phyloP scores from a whole-genome alignment of 345 rosid species.

The Hypericum perforatum region DNA sequence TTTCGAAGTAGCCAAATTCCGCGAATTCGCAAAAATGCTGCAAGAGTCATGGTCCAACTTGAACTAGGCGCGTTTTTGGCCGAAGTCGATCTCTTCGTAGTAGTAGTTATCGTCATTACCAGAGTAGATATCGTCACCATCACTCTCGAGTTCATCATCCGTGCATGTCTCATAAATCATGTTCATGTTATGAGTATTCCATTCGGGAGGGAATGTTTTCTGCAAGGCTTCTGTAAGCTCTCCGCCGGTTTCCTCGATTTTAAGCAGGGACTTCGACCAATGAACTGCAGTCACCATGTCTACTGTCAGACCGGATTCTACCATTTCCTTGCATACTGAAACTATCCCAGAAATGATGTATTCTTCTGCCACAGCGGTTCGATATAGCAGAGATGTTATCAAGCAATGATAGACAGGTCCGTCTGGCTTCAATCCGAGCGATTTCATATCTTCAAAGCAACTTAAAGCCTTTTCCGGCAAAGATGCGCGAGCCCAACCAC shows the following conservation, averaged over 20 bases:
- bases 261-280: conserved; percentile 76
- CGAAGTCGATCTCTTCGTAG: no score
- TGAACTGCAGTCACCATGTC: conserved; percentile 96
- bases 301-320: conserved; percentile 53
- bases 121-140: not conserved
- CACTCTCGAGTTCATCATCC: conserved; percentile 21
- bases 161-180: conserved; percentile 25
- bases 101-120: not conserved
- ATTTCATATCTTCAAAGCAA: conserved; percentile 81
- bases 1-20: no score
- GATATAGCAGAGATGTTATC: conserved; percentile 66
- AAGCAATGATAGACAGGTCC: conserved; percentile 87
- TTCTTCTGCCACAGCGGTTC: conserved; percentile 78
- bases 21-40: no score
- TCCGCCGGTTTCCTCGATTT: conserved; percentile 84
- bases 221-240: conserved; percentile 84
- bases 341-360: conserved; percentile 49
- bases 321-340: conserved; percentile 66
- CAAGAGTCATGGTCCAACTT: no score
- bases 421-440: conserved; percentile 66
- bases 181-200: conserved; percentile 41
- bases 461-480: conserved; percentile 80
- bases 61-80: no score
- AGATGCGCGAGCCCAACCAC: conserved; percentile 94
- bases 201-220: conserved; percentile 91